Percentiles rank a stretch among this genome's conserved stretches.
phyloP scores from a whole-genome alignment of 1,139 yeast species.

The Lodderomyces jiufengensis region DNA sequence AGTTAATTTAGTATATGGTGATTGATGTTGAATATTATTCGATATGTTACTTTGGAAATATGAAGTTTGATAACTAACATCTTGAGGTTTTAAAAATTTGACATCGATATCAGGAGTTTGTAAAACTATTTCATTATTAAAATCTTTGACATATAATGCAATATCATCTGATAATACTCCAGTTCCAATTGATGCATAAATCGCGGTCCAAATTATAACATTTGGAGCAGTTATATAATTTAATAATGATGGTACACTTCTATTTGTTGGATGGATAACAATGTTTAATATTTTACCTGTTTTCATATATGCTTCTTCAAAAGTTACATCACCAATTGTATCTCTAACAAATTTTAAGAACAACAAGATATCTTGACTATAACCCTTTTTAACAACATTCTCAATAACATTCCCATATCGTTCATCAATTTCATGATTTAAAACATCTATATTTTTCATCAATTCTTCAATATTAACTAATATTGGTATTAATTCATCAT shows the following conservation, averaged over 20 bases:
- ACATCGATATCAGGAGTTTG: conserved; percentile 32
- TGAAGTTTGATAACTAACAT: conserved; percentile 42
- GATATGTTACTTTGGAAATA: conserved; percentile 26
- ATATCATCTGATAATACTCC: conserved; percentile 62
- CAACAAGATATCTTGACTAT: conserved; percentile 77
- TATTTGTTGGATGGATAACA: conserved; percentile 82
- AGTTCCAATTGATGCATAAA: conserved; percentile 69
- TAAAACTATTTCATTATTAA: conserved; percentile 54
- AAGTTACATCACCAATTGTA: conserved; percentile 80
- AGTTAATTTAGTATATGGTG: conserved; percentile 83
- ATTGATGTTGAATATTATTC: conserved; percentile 23
- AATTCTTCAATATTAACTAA: conserved; percentile 46
- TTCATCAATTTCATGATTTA: conserved; percentile 58
- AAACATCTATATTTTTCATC: conserved; percentile 46
- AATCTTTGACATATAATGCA: conserved; percentile 66
- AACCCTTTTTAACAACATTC: conserved; percentile 66
- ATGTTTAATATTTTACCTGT: conserved; percentile 83
- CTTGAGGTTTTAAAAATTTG: conserved; percentile 43
- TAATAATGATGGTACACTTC: conserved; percentile 67
- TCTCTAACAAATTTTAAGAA: conserved; percentile 76
- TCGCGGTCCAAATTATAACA: conserved; percentile 85
- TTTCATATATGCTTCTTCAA: conserved; percentile 86
- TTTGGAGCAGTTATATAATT: conserved; percentile 95
- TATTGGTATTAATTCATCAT: conserved; percentile 52
- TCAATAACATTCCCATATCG: conserved; percentile 65